phyloP scores from a whole-genome alignment of 345 rosid species.

The Arabis hirsuta region DNA sequence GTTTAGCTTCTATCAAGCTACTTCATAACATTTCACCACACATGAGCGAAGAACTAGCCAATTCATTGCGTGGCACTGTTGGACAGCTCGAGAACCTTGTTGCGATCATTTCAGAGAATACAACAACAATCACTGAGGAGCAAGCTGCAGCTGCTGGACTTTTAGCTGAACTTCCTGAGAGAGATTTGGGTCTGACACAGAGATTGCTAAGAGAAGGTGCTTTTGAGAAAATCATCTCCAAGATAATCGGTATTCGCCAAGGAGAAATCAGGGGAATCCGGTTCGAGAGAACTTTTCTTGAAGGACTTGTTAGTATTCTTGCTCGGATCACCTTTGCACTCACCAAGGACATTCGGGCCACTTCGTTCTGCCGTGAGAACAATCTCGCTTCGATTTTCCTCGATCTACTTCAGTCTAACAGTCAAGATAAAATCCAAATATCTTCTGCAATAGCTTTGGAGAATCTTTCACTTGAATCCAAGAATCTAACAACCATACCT shows the following conservation, averaged over 20 bases:
- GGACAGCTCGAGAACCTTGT: conserved; percentile 87
- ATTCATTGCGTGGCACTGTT: conserved; percentile 70
- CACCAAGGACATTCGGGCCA: conserved; percentile 64
- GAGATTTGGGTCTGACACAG: conserved; percentile 82
- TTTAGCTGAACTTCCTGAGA: conserved; percentile 94
- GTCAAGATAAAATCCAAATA: conserved; percentile 76
- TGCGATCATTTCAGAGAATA: conserved; percentile 66
- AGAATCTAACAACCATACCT: conserved; percentile 71
- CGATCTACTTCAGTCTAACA: conserved; percentile 75
- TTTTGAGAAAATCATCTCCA: conserved; percentile 60
- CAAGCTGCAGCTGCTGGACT: conserved; percentile 93
- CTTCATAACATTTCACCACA: conserved; percentile 79
- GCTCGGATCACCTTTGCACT: conserved; percentile 78
- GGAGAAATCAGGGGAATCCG: conserved; percentile 76
- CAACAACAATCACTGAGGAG: conserved; percentile 67
- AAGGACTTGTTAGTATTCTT: conserved; percentile 81
- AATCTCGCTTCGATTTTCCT: conserved; percentile 68
- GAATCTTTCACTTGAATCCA: conserved; percentile 83
- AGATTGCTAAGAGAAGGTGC: conserved; percentile 85
- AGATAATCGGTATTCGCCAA: conserved; percentile 64
- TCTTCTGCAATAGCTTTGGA: conserved; percentile 87
- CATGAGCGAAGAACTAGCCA: conserved; percentile 88
- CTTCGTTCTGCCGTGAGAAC: conserved; percentile 69
- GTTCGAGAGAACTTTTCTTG: conserved; percentile 73
- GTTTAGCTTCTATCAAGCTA: conserved; percentile 83